A percentile compares a stretch with the other conserved stretches of the same genome.
These are phyloP conservation scores for Ceratobasidium sp. DNA, from an alignment of 1,284 basidiomycete genomes.

Conservation along the genomic window DNA sequence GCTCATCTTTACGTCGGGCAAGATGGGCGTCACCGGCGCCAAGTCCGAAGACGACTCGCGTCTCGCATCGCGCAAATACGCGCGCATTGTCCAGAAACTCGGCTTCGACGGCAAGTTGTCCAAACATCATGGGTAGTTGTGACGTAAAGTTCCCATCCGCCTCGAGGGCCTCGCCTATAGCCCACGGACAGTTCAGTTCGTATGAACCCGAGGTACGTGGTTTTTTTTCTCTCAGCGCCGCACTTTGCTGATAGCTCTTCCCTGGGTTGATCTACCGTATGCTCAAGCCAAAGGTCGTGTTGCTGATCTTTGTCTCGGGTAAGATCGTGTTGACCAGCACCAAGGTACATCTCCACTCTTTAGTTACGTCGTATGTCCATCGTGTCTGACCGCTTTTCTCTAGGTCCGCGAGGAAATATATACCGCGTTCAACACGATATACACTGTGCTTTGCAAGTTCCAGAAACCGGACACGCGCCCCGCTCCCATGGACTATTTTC, in stretches of 20 bases:
- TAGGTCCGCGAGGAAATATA: slow-evolving; percentile 99
- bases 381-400: slow-evolving; percentile 48
- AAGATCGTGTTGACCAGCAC: slow-evolving; percentile 99
- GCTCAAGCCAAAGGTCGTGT: slow-evolving; percentile 99
- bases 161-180: slow-evolving; percentile 98
- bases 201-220: slow-evolving; percentile 96
- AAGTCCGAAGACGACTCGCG: slow-evolving; percentile 99
- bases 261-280: slow-evolving; percentile 99
- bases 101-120: slow-evolving; percentile 99
- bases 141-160: slow-evolving; percentile 99
- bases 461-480: slow-evolving; percentile 76
- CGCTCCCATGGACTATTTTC: neutral
- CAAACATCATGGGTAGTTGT: slow-evolving; percentile 99
- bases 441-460: slow-evolving; percentile 93
- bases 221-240: neutral
- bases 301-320: slow-evolving; percentile 98
- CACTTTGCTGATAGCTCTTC: slow-evolving; percentile 77
- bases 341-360: slow-evolving; percentile 74
- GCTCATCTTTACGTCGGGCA: slow-evolving; percentile 98
- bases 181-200: slow-evolving; percentile 97
- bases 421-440: slow-evolving; percentile 99
- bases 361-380: neutral
- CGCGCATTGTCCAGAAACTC: slow-evolving; percentile 98
- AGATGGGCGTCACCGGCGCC: slow-evolving; percentile 99
- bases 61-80: slow-evolving; percentile 98